A percentile compares a stretch with the other conserved stretches of the same genome.
These are phyloP conservation scores for Funneliformis caledonium DNA, from an alignment of 371 early-diverging fungal genomes.

Conservation along the genomic window DNA sequence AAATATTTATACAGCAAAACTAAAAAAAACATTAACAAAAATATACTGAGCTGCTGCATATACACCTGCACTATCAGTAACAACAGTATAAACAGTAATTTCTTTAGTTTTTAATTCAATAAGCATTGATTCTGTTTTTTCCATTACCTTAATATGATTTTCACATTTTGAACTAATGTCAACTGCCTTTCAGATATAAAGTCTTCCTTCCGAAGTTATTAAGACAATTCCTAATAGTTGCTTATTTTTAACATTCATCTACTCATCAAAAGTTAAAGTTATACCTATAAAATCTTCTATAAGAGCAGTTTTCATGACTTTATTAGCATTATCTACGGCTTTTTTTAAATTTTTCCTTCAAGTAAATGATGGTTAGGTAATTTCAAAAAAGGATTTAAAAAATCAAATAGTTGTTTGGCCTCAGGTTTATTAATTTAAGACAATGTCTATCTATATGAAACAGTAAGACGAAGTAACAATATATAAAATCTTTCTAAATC, in stretches of 20 bases:
- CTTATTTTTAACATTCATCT: neutral
- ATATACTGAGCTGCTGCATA: neutral
- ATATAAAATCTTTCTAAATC: neutral
- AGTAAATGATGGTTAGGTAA: neutral
- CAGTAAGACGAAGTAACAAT: neutral
- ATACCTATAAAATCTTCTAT: neutral
- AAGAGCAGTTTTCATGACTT: neutral
- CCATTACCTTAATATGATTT: neutral
- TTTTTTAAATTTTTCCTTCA: neutral
- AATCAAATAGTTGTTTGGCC: neutral
- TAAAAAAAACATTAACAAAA: neutral
- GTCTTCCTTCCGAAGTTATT: neutral
- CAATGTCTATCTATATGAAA: neutral
- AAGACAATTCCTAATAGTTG: neutral
- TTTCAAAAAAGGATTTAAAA: conserved; percentile 16
- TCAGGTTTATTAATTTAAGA: neutral
- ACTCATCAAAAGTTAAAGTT: conserved; percentile 4
- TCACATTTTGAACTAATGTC: conserved; percentile 7
- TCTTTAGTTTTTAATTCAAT: neutral
- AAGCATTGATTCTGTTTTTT: neutral
- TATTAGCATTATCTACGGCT: neutral
- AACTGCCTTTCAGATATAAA: neutral
- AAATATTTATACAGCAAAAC: neutral
- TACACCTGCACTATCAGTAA: conserved; percentile 12
- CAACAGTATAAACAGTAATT: neutral